Evolutionary conservation across 192 early-diverging fungal genomes (phyloP), one percentile per base, ranked within the genome.

Genomic region (Globomyces pollinis-pini): DNA sequence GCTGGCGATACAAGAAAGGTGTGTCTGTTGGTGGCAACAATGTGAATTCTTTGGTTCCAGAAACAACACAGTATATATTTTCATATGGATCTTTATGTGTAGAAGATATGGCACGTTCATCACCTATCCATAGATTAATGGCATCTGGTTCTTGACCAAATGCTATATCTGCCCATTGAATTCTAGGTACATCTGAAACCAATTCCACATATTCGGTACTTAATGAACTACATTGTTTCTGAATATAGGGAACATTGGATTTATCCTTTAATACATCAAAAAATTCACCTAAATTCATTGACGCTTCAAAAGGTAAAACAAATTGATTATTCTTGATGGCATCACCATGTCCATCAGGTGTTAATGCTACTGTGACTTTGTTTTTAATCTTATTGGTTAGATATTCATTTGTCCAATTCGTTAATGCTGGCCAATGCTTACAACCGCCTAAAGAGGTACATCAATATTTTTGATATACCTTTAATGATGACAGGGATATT

Each of bases 71-170:
- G 50, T 78, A 81, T 0, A 81, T 38, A 50, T 81, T 81, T 39
- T 81, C 79, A 50, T 81, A 81, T 33, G 66, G 73, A 42, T 81
- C 79, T 57, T 77, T 81, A 59, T 81, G 79, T 20, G 76, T 36
- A 4, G 72, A 66, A 1, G 79, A 76, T 20, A 54, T 50, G 7
- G 76, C 38, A 2, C 44, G 21, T 1, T 26, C 31, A 12, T 50
- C 43, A 4, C 79, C 79, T 23, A 79, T 38, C 79, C 79, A 81
- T n/a, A 81, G 53, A 53, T 81, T 81, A 39, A 68, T 67, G 2
- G 79, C 79, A 56, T 81, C 77, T 28, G 70, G 68, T 47, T 5
- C 15, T 32, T 44, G 23, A 9, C 60, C 43, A 24, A 15, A 20
- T 16, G 15, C 33, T 32, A 66, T 66, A 73, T 4, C 75, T 54